Conservation (phyloP, 148 eudicot genomes). For the Vaccinium myrtillus region DNA sequence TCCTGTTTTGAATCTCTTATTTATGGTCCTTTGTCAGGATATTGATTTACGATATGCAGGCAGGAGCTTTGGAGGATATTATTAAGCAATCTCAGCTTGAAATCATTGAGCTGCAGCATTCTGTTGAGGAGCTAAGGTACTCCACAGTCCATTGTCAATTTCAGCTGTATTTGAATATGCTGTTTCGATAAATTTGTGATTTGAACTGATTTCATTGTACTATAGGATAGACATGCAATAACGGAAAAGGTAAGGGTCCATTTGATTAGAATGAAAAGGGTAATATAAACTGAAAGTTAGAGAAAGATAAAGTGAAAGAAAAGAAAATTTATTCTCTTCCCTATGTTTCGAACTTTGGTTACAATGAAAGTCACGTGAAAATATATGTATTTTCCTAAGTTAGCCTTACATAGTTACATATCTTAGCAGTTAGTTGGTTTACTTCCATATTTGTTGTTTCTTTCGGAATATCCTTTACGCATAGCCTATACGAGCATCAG, state of each 20-base stretch:
- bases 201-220: background rate
- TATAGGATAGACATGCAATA: background rate
- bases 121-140: conserved; percentile 88
- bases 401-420: too few relatives aligned
- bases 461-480: background rate
- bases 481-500: background rate
- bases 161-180: background rate
- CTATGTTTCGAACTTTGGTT: too few relatives aligned
- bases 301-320: too few relatives aligned
- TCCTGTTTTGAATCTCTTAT: conserved; percentile 6
- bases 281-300: too few relatives aligned
- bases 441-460: background rate
- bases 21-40: conserved; percentile 13
- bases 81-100: conserved; percentile 85
- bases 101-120: conserved; percentile 88
- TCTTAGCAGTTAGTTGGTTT: background rate
- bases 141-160: conserved; percentile 7
- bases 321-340: too few relatives aligned
- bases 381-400: too few relatives aligned
- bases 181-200: background rate
- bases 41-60: conserved; percentile 43
- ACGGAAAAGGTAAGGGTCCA: background rate
- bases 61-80: conserved; percentile 92
- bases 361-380: too few relatives aligned
- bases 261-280: too few relatives aligned